Percentiles rank a stretch among this genome's conserved stretches.
phyloP scores from a whole-genome alignment of 1,284 basidiomycete genomes.

The Cutaneotrichosporon arboriforme region DNA sequence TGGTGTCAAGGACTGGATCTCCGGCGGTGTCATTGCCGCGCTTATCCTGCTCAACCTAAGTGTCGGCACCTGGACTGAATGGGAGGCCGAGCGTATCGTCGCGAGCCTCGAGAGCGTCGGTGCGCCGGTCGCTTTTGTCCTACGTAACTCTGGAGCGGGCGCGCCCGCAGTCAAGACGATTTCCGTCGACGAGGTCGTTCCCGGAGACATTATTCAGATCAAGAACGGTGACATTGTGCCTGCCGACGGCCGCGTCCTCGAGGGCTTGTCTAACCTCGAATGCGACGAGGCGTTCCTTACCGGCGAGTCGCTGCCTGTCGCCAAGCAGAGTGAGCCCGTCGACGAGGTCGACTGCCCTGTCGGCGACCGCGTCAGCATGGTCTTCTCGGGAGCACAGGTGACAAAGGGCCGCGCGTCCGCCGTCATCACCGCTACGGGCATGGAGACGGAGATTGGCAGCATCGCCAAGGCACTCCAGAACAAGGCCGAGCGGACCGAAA shows the following conservation, averaged over 20 bases:
- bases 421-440: constrained; percentile 59
- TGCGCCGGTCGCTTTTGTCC: constrained; percentile 60
- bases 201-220: constrained; percentile 58
- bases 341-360: constrained; percentile 51
- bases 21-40: constrained; percentile 60
- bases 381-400: constrained; percentile 58
- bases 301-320: constrained; percentile 63
- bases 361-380: constrained; percentile 49
- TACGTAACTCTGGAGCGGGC: constrained; percentile 45
- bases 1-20: constrained; percentile 60
- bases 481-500: constrained; percentile 43
- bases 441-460: constrained; percentile 62
- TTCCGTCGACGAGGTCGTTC: constrained; percentile 58
- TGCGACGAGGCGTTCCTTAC: constrained; percentile 65
- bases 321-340: constrained; percentile 53
- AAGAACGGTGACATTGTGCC: constrained; percentile 60
- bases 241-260: constrained; percentile 55
- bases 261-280: constrained; percentile 53
- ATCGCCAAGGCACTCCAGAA: constrained; percentile 54
- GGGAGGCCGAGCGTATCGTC: constrained; percentile 51
- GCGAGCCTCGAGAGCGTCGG: constrained; percentile 48
- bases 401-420: constrained; percentile 62
- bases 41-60: constrained; percentile 57
- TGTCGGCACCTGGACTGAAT: constrained; percentile 48
- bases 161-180: constrained; percentile 51